Evolutionary conservation across 2,329 filamentous ascomycete species (phyloP), one percentile per base, ranked within the genome.

Genomic region (Cryphonectria naterciae): DNA sequence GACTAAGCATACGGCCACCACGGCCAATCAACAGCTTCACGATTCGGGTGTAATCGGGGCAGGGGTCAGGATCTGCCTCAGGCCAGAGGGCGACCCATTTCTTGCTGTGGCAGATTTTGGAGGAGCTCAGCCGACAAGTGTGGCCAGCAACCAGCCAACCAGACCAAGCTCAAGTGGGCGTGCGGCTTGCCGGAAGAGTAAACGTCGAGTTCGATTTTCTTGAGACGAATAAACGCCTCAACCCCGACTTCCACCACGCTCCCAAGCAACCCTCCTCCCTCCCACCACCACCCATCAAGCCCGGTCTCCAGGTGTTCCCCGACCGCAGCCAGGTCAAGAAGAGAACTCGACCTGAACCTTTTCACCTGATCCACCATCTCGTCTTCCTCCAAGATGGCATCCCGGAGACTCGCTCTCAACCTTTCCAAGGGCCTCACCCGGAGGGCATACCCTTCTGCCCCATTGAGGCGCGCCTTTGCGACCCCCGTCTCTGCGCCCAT

Each of bases 401-500:
- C 95, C 85, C 91, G 95, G 90, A 93, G 94, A 91, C 91, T 98
- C 87, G 95, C 95, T 88, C 89, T 97, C 85, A 97, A 95, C 88
- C 90, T 98, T 81, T 90, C 94, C 84, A 91, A 93, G 86, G 92
- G 93, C 85, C 88, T 97, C 85, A 93, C 87, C 86, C 93, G 94
- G 84, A 89, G 92, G 84, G 92, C 93, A 84, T 88, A 96, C 84
- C 91, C 92, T 83, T 87, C 92, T 81, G 87, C 94, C 81, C 88
- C 92, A 77, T 86, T 96, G 84, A 92, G 90, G 84, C 90, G 95
- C 87, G 92, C 93, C 81, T 94, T 98, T 82, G 95, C 95, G 80
- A 95, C 95, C 77, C 95, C 95, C 78, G 91, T 96, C 73, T 82
- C 84, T 70, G 78, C 82, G 71, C 84, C 84, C 84, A 86, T 91